Percentiles rank a stretch among this genome's conserved stretches.
These are phyloP conservation scores for Xylariaceae sp. DNA, from an alignment of 2,329 filamentous ascomycete species.

Conservation along the genomic window DNA sequence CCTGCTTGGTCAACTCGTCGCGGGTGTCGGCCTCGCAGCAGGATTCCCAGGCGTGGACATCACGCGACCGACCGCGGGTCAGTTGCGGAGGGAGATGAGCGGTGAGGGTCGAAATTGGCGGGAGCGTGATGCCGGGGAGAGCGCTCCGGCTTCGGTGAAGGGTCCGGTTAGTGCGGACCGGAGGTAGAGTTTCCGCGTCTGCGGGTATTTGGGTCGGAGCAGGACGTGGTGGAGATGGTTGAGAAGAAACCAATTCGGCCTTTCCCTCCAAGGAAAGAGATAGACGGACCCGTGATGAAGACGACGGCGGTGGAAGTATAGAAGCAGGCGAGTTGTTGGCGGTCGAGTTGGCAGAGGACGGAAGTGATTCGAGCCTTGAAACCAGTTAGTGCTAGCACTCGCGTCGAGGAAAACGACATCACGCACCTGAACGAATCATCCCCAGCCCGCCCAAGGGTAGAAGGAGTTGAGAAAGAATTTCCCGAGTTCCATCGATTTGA, in stretches of 20 bases:
- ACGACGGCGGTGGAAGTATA: slow-evolving; percentile 42
- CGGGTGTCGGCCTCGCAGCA: slow-evolving; percentile 81
- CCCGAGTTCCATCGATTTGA: slow-evolving; percentile 60
- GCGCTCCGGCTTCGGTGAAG: slow-evolving; percentile 75
- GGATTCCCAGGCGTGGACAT: slow-evolving; percentile 89
- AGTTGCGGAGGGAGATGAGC: slow-evolving; percentile 57
- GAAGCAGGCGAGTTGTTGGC: slow-evolving; percentile 39
- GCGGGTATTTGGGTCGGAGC: slow-evolving; percentile 52
- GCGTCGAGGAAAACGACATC: not conserved
- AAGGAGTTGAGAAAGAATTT: slow-evolving; percentile 55
- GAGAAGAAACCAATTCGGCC: slow-evolving; percentile 78
- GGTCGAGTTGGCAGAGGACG: slow-evolving; percentile 46
- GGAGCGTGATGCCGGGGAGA: slow-evolving; percentile 59
- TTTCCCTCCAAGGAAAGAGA: slow-evolving; percentile 87
- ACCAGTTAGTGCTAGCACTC: slow-evolving; percentile 16
- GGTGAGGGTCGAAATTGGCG: slow-evolving; percentile 57
- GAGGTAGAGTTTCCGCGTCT: slow-evolving; percentile 49
- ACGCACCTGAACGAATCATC: slow-evolving; percentile 53
- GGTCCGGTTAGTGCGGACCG: slow-evolving; percentile 51
- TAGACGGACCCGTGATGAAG: slow-evolving; percentile 67
- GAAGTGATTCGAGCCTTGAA: slow-evolving; percentile 48
- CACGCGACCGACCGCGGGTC: slow-evolving; percentile 74
- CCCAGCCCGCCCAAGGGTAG: slow-evolving; percentile 41
- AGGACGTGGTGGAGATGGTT: slow-evolving; percentile 69
- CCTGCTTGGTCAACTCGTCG: slow-evolving; percentile 78